Conservation (phyloP, 345 rosid genomes). For the Geranium brycei region DNA sequence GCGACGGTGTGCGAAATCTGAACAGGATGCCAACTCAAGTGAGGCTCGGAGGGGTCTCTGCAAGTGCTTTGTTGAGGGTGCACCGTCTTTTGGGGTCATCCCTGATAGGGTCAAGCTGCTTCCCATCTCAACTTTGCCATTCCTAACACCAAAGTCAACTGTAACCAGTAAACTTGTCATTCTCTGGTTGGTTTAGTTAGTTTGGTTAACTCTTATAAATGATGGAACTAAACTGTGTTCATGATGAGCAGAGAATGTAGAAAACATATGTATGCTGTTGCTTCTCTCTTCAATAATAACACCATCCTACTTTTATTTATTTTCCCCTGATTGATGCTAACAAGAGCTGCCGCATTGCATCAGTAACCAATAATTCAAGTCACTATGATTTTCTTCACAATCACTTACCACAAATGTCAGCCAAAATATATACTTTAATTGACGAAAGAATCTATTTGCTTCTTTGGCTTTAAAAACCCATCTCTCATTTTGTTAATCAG, state of each 20-base stretch:
- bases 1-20: not conserved
- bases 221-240: not conserved
- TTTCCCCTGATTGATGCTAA: too few relatives aligned
- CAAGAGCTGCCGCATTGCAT: too few relatives aligned
- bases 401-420: too few relatives aligned
- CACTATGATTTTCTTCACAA: too few relatives aligned
- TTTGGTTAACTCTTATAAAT: not conserved
- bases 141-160: not conserved
- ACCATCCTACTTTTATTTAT: too few relatives aligned
- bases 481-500: too few relatives aligned
- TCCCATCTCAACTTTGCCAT: not conserved
- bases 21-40: not conserved
- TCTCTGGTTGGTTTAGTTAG: not conserved
- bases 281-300: too few relatives aligned
- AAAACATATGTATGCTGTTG: not conserved
- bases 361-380: too few relatives aligned
- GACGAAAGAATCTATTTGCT: too few relatives aligned
- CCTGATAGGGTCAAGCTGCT: not conserved
- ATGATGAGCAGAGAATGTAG: not conserved
- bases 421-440: too few relatives aligned
- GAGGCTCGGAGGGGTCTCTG: not conserved
- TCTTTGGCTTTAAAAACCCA: too few relatives aligned
- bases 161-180: not conserved
- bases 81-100: not conserved
- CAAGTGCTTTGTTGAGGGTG: not conserved